Evolutionary conservation across 1,284 basidiomycete genomes (phyloP), one percentile per base, ranked within the genome.

Genomic region (Boletus mariae): DNA sequence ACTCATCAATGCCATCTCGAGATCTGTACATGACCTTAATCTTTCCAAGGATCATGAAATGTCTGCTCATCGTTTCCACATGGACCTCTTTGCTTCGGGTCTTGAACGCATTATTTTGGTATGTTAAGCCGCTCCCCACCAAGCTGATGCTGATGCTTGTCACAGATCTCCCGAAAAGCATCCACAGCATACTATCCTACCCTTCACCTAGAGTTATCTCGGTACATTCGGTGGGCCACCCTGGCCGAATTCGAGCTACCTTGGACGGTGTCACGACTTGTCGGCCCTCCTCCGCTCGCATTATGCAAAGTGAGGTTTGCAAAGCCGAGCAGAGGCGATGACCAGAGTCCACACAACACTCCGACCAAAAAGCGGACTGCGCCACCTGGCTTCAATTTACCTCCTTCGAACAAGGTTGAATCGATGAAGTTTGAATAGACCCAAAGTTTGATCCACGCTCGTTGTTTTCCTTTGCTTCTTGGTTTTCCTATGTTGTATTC

Each of bases 141-240:
- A 57, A 71, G 17, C 34, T 12, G n/a, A 44, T 40, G 17, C 52
- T 65, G 3, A 63, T 8, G 1, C 47, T 55, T 46, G 29, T 40
- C 6, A 9, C 64, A 97, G 94, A 91, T 94, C 41, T 83, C 92
- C 1, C 87, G 94, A 51, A 96, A 96, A 70, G 92, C 94, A 8
- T 96, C 94, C 7, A 85, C 87, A 12, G 86, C 89, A 10, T 96
- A 96, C 69, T 98, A 98, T 69, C 92, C 93, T 0, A 88, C 85
- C 1, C 80, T 98, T 3, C 94, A 98, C 68, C 84, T 97, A 45
- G 94, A 97, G 71, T 76, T 98, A 45, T 82, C 92, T 1, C 82
- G 93, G 25, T 97, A 96, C 67, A 78, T 95, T 57, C 75, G 79
- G 0, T 76, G 84, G 55, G 83, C 86, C 1, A 66, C 68, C 10